phyloP scores from a whole-genome alignment of 495 filamentous ascomycete genomes.

The Tetracladium setigerum region DNA sequence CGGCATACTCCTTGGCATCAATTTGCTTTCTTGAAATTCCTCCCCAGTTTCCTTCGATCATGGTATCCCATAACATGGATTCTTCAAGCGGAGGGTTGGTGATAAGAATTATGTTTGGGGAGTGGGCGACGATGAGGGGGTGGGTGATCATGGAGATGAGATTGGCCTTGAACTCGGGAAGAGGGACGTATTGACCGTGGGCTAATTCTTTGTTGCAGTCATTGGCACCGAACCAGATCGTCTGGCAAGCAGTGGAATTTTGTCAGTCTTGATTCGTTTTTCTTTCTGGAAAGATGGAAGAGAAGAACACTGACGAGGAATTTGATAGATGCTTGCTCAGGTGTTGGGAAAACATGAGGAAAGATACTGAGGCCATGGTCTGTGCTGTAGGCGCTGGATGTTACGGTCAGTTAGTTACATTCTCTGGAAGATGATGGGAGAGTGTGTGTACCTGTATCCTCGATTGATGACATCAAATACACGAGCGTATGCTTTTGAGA shows the following conservation, averaged over 20 bases:
- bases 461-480: constrained; percentile 61
- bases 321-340: constrained; percentile 44
- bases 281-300: neutral
- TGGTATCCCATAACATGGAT: constrained; percentile 35
- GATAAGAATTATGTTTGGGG: constrained; percentile 52
- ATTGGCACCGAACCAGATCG: constrained; percentile 68
- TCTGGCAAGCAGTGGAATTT: constrained; percentile 23
- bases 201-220: constrained; percentile 41
- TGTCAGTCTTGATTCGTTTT: too few species aligned
- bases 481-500: constrained; percentile 52
- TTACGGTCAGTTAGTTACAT: neutral
- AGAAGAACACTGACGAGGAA: constrained; percentile 32
- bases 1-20: constrained; percentile 49
- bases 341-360: constrained; percentile 47
- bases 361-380: constrained; percentile 50
- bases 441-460: constrained; percentile 26
- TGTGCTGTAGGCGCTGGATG: constrained; percentile 58
- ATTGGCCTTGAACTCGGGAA: constrained; percentile 52
- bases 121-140: constrained; percentile 45
- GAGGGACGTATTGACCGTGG: constrained; percentile 46
- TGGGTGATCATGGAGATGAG: constrained; percentile 49
- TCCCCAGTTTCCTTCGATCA: neutral
- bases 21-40: constrained; percentile 40
- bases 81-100: constrained; percentile 62
- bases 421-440: neutral